Percentiles rank a stretch among this genome's conserved stretches.
These are phyloP conservation scores for Albatrellus ellisii DNA, from an alignment of 768 basidiomycete species.

Conservation along the genomic window DNA sequence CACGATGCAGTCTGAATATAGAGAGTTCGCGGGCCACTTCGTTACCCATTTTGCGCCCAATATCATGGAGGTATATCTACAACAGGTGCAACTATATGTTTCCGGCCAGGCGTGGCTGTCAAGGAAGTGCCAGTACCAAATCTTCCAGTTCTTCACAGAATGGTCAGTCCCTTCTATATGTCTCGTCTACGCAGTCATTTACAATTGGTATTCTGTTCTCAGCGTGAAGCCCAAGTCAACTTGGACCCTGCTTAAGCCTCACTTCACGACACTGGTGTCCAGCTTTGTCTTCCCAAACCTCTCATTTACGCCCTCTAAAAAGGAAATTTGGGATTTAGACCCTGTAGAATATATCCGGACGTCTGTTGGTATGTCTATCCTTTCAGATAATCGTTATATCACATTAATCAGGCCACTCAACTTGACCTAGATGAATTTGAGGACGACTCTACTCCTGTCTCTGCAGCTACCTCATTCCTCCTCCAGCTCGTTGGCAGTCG, in stretches of 20 bases:
- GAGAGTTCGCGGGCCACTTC: slow-evolving; percentile 64
- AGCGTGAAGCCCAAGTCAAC: slow-evolving; percentile 92
- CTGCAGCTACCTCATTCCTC: slow-evolving; percentile 71
- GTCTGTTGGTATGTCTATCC: slow-evolving; percentile 45
- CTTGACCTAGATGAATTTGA: slow-evolving; percentile 70
- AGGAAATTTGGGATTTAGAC: slow-evolving; percentile 68
- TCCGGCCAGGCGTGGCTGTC: slow-evolving; percentile 66
- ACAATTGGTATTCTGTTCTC: slow-evolving; percentile 1
- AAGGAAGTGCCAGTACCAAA: slow-evolving; percentile 72
- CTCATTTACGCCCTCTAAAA: slow-evolving; percentile 56
- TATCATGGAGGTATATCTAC: slow-evolving; percentile 71
- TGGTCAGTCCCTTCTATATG: slow-evolving; percentile 38
- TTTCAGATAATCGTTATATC: not conserved
- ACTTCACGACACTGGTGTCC: slow-evolving; percentile 65
- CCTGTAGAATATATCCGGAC: slow-evolving; percentile 73
- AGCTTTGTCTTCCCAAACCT: slow-evolving; percentile 80
- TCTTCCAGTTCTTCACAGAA: slow-evolving; percentile 78
- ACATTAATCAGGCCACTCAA: slow-evolving; percentile 1
- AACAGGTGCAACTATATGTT: slow-evolving; percentile 59
- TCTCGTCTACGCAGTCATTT: not conserved
- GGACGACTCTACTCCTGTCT: slow-evolving; percentile 60
- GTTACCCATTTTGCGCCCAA: slow-evolving; percentile 72
- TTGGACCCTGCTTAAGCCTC: slow-evolving; percentile 79
- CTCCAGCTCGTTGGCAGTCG: slow-evolving; percentile 66
- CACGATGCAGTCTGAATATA: slow-evolving; percentile 56